These are phyloP conservation scores for Gossypium arboreum DNA, from an alignment of 345 rosid genomes.

Conservation along the genomic window DNA sequence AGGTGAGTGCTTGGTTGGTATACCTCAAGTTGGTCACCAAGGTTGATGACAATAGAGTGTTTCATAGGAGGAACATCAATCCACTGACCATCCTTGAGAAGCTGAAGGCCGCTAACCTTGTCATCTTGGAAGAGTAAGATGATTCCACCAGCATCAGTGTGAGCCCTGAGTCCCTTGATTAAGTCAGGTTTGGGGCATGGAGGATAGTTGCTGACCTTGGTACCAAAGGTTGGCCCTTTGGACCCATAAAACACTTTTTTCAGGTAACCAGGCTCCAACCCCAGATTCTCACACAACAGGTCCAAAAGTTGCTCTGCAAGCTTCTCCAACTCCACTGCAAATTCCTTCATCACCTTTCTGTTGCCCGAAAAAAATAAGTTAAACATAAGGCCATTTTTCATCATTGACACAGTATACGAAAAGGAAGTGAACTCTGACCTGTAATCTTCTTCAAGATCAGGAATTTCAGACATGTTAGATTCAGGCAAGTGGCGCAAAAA, in stretches of 20 bases:
- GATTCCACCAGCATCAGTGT: slow-evolving; percentile 96
- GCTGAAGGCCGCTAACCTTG: slow-evolving; percentile 91
- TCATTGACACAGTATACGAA: neutral
- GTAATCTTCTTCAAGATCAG: slow-evolving; percentile 57
- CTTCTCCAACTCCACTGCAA: slow-evolving; percentile 48
- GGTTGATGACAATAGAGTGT: slow-evolving; percentile 85
- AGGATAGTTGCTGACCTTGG: slow-evolving; percentile 91
- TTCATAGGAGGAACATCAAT: slow-evolving; percentile 86
- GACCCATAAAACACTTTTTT: slow-evolving; percentile 67
- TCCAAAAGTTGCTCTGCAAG: slow-evolving; percentile 69
- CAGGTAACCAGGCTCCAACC: slow-evolving; percentile 76
- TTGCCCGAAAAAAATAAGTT: neutral
- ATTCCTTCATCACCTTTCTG: slow-evolving; percentile 63
- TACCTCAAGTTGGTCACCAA: slow-evolving; percentile 97
- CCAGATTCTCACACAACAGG: slow-evolving; percentile 70
- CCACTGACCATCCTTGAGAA: slow-evolving; percentile 83
- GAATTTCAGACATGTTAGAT: slow-evolving; percentile 50
- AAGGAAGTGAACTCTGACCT: slow-evolving; percentile 24
- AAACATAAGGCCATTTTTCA: neutral
- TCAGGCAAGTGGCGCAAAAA: slow-evolving; percentile 61
- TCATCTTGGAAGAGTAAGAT: slow-evolving; percentile 87
- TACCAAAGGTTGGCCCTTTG: slow-evolving; percentile 71
- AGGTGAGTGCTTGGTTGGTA: neutral
- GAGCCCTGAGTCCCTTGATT: slow-evolving; percentile 89
- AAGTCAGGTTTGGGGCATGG: slow-evolving; percentile 91